phyloP scores from a whole-genome alignment of 208 protist genomes.

The Acanthamoeba royreba region DNA sequence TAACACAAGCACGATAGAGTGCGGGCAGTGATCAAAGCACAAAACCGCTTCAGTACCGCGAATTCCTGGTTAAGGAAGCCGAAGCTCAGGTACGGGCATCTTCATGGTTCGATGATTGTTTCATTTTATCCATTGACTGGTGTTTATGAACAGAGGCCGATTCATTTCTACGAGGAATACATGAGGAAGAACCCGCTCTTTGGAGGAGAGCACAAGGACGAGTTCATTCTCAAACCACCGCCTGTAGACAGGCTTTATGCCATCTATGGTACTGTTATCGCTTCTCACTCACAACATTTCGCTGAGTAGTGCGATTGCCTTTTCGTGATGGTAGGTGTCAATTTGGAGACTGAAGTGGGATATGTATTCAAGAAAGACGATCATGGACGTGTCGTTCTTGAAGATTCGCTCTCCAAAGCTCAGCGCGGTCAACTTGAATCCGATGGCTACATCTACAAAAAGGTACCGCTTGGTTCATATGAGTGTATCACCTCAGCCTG shows the following conservation, averaged over 20 bases:
- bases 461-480: background rate
- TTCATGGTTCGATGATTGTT: too few relatives aligned
- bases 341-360: slow-evolving; percentile 1
- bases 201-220: background rate
- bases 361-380: background rate
- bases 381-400: background rate
- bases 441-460: background rate
- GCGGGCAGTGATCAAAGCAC: too few relatives aligned
- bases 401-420: background rate
- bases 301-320: too few relatives aligned
- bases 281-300: too few relatives aligned
- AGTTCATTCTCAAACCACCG: background rate
- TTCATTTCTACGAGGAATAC: background rate
- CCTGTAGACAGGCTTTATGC: background rate
- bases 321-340: background rate
- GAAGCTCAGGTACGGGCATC: background rate
- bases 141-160: background rate
- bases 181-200: slow-evolving; percentile 24
- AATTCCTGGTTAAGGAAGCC: background rate
- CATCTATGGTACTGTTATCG: slow-evolving; percentile 12
- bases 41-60: background rate
- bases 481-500: too few relatives aligned
- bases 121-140: too few relatives aligned
- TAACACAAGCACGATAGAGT: background rate
- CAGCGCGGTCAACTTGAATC: background rate